Evolutionary conservation across 2,329 filamentous ascomycete species (phyloP).

Genomic region (Diaporthe sp.): DNA sequence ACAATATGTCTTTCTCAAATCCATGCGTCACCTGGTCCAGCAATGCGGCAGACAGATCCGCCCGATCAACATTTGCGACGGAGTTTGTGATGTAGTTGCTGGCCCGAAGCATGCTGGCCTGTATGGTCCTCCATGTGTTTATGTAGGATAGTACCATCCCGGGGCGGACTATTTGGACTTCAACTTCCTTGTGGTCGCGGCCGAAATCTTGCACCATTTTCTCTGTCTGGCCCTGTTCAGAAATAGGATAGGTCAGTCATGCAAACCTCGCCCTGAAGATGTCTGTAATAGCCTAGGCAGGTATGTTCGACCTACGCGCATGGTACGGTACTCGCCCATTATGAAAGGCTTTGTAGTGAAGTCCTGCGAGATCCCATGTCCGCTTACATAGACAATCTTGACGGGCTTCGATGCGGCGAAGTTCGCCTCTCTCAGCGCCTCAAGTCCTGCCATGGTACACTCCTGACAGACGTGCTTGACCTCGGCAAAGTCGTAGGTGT

Average conservation of each 20-base stretch:
- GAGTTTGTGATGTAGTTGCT: not conserved
- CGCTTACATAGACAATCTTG: conserved; percentile 47
- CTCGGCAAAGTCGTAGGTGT: conserved; percentile 41
- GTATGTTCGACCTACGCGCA: conserved; percentile 26
- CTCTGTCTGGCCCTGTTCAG: conserved; percentile 61
- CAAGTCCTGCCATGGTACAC: conserved; percentile 45
- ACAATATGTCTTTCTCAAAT: conserved; percentile 61
- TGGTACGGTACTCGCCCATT: conserved; percentile 1
- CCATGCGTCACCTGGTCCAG: conserved; percentile 60
- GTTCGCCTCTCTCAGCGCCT: conserved; percentile 47
- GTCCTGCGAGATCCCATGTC: conserved; percentile 18
- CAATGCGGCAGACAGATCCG: conserved; percentile 55
- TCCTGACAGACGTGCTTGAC: conserved; percentile 48
- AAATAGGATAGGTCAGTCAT: not conserved
- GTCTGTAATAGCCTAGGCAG: not conserved
- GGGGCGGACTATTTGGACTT: conserved; percentile 57
- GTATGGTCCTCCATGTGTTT: not conserved
- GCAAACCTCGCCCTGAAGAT: not conserved
- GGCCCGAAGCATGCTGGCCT: conserved; percentile 50
- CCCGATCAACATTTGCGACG: conserved; percentile 7
- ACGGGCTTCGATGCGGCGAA: conserved; percentile 44
- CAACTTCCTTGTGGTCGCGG: conserved; percentile 54
- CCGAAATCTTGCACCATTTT: conserved; percentile 58
- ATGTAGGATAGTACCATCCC: conserved; percentile 54
- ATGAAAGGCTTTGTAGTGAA: conserved; percentile 13